These are phyloP conservation scores for Fraxinus anomala DNA, from an alignment of 257 asterid species.

Conservation along the genomic window DNA sequence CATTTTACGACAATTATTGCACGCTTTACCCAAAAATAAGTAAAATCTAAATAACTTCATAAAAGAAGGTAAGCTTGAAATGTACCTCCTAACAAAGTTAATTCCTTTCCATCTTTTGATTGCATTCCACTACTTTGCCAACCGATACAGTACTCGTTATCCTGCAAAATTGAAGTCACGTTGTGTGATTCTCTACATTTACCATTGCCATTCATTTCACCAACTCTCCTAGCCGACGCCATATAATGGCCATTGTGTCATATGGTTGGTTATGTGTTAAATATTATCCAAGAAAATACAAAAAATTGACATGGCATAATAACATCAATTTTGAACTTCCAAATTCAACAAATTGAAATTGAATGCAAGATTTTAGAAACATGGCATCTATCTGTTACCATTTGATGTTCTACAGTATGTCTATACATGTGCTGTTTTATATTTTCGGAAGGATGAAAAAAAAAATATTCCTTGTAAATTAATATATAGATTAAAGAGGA, in stretches of 20 bases:
- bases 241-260: neutral
- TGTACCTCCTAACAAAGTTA: conserved; percentile 74
- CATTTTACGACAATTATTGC: neutral
- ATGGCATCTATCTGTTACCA: neutral
- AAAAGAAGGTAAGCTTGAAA: conserved; percentile 10
- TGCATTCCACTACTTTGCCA: conserved; percentile 64
- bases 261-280: neutral
- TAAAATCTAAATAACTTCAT: neutral
- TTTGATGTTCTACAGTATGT: neutral
- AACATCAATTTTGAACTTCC: neutral
- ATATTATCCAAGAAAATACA: neutral
- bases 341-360: neutral
- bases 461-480: neutral
- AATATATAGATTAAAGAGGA: neutral
- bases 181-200: neutral
- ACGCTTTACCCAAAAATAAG: neutral
- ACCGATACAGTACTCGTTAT: conserved; percentile 66
- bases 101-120: conserved; percentile 54
- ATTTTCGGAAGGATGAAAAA: neutral
- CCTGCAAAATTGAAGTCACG: conserved; percentile 39
- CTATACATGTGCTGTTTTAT: neutral
- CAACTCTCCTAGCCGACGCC: neutral
- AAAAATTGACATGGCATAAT: neutral
- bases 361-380: too few species aligned
- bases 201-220: neutral